These are phyloP conservation scores for Bassia scoparia DNA, from an alignment of 148 eudicot genomes.

Conservation along the genomic window DNA sequence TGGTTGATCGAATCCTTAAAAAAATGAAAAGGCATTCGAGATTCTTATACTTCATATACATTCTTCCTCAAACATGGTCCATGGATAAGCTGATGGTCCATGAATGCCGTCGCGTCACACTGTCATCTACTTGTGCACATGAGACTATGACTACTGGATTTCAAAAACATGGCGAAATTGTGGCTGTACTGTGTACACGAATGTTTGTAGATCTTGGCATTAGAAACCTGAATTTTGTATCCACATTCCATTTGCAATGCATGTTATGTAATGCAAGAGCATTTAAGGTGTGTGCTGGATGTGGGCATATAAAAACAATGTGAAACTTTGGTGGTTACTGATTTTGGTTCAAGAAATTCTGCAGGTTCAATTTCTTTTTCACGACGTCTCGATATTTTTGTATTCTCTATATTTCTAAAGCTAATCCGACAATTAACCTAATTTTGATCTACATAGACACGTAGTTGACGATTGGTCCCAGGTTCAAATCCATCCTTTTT, in stretches of 20 bases:
- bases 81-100: not conserved
- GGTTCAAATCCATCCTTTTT: no score
- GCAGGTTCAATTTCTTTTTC: no score
- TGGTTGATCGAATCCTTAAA: not conserved
- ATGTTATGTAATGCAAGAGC: slow-evolving; percentile 1
- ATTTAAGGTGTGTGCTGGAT: not conserved
- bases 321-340: not conserved
- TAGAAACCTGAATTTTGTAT: not conserved
- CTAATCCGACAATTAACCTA: no score
- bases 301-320: slow-evolving; percentile 3
- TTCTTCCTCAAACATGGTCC: not conserved
- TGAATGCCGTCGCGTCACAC: not conserved
- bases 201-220: not conserved
- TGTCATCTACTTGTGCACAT: not conserved
- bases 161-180: not conserved
- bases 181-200: not conserved
- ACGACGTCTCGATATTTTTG: no score
- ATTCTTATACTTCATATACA: no score
- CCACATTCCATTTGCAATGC: slow-evolving; percentile 13
- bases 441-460: no score
- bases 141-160: not conserved
- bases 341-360: not conserved
- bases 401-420: no score
- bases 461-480: no score
- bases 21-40: no score